Base-by-base conservation (phyloP, 129 eudicot species). In the Logfia minima region DNA sequence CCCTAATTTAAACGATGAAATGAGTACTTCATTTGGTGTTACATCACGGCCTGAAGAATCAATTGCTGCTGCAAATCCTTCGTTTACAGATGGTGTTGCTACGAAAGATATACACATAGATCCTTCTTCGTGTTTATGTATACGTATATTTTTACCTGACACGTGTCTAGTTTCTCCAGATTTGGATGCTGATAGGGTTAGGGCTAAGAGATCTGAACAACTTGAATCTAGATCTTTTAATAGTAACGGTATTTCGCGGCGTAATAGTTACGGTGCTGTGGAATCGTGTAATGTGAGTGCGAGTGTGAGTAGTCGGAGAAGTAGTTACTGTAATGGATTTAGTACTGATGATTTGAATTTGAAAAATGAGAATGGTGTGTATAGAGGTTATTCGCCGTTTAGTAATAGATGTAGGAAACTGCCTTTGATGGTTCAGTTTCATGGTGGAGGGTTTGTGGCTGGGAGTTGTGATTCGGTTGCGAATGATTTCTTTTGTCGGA, bases 71-170 rank as follows among this genome's bases (percentile, higher is more conserved):
- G 80, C 89, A 0, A 93, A 93, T 70, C 97, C 98, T 4, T 61
- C 80, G 0, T 93, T 93, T 72, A 81, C 92, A 52, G 98, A 90
- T 29, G 98, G 92, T 10, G 96, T 93, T 22, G 98, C 98, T 43
- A 93, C 97, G 70, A 93, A 93, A 70, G 96, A 93, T 64, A 88
- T 93, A 9, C 98, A 93, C 59, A 88, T 93, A 71, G 98, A 93
- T 85, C 95, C 98, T 28, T 68, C 82, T 19, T 90, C 96, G 9
- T 88, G 88, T 26, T 84, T 93, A 14, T 84, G 92, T 6, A 74
- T 93, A 32, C 92, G 98, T 1, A 89, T 93, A n/a, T 90, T 93
- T 62, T 89, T 93, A 17, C 98, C 98, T 2, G 96, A 90, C 4
- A 85, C 97, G 9, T 91, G 92, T 77, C 84, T 88, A 10, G 78